Conservation (phyloP, 2,329 filamentous ascomycete genomes). For the Aspergillus pseudotamarii region DNA sequence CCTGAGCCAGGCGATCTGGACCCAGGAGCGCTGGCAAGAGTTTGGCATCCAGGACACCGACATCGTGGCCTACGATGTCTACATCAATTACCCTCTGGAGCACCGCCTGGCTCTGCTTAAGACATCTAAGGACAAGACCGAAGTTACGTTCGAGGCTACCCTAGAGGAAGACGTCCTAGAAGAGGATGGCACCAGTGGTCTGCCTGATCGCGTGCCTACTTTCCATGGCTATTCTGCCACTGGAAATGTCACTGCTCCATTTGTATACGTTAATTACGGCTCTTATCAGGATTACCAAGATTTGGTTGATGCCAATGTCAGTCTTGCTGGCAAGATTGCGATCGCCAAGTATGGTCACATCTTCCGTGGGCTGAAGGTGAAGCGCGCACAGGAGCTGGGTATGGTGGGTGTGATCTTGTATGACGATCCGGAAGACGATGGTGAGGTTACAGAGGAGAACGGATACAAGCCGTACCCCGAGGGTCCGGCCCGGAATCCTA, state of each 20-base stretch:
- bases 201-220: slow-evolving; percentile 75
- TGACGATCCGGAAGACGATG: slow-evolving; percentile 87
- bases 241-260: slow-evolving; percentile 85
- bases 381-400: slow-evolving; percentile 86
- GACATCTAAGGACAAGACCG: slow-evolving; percentile 45
- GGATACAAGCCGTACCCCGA: slow-evolving; percentile 79
- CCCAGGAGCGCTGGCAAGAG: slow-evolving; percentile 70
- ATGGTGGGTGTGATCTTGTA: slow-evolving; percentile 87
- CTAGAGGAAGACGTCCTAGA: slow-evolving; percentile 82
- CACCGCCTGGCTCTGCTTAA: slow-evolving; percentile 70
- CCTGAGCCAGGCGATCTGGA: slow-evolving; percentile 76
- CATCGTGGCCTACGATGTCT: slow-evolving; percentile 73
- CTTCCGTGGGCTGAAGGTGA: slow-evolving; percentile 90
- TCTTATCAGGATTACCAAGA: slow-evolving; percentile 86
- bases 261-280: slow-evolving; percentile 90
- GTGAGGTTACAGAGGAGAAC: slow-evolving; percentile 76
- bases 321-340: slow-evolving; percentile 81
- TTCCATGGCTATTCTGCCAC: slow-evolving; percentile 95
- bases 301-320: slow-evolving; percentile 72
- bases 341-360: slow-evolving; percentile 82
- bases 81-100: slow-evolving; percentile 75
- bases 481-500: slow-evolving; percentile 84
- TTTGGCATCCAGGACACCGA: slow-evolving; percentile 63
- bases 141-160: slow-evolving; percentile 75
- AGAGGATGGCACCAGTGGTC: slow-evolving; percentile 76